Evolutionary conservation across 2,329 filamentous ascomycete genomes (phyloP).

Genomic region (Helotiales sp.): DNA sequence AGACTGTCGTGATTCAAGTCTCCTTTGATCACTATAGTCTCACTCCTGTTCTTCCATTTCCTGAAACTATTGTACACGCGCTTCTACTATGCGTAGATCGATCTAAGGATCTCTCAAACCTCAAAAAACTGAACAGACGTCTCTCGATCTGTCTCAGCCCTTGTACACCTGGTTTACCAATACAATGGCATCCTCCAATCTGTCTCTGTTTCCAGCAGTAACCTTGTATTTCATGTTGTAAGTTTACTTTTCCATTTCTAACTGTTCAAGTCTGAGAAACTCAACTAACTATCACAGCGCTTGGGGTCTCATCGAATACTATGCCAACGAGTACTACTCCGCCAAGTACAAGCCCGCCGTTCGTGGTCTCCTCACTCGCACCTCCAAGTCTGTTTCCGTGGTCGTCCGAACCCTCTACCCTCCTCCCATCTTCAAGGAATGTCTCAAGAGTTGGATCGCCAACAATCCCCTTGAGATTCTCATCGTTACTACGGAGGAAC

Average conservation of each 20-base stretch:
- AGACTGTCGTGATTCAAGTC: no score
- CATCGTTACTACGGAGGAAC: constrained; percentile 4
- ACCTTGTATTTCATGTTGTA: neutral
- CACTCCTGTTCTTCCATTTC: no score
- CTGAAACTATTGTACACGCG: no score
- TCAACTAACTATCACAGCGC: neutral
- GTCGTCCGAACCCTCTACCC: constrained; percentile 1
- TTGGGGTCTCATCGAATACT: neutral
- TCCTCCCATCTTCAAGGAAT: constrained; percentile 9
- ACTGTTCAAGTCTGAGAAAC: neutral
- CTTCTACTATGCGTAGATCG: no score
- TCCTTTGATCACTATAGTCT: no score
- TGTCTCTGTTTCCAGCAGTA: neutral
- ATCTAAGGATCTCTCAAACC: neutral
- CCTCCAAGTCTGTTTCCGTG: constrained; percentile 1
- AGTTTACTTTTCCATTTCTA: neutral
- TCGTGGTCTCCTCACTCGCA: neutral
- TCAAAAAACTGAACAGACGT: no score
- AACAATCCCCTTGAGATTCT: constrained; percentile 13
- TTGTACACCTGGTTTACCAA: no score
- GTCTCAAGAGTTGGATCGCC: neutral
- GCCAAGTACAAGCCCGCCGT: constrained; percentile 1
- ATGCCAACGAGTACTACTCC: constrained; percentile 1
- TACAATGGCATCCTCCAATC: neutral
- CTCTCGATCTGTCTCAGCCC: no score